Conservation (phyloP, 768 basidiomycete species). For the Xerocomus potaroensis region DNA sequence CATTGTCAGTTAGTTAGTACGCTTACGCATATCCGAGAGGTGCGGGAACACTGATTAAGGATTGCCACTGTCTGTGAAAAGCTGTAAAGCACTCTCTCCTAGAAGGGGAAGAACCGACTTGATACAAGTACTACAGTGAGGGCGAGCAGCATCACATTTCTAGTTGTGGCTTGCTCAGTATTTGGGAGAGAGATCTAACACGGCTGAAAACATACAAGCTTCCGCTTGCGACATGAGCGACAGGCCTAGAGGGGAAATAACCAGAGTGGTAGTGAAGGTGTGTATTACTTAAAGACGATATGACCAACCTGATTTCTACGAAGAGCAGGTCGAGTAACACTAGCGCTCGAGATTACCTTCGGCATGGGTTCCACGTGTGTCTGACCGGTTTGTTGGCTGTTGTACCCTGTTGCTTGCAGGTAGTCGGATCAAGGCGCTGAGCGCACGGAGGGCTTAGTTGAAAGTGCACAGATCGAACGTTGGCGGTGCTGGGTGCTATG, state of each 20-base stretch:
- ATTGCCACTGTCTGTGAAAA: conserved; percentile 66
- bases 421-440: not conserved
- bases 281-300: not conserved
- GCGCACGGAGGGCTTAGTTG: not conserved
- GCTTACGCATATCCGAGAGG: conserved; percentile 81
- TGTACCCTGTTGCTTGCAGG: conserved; percentile 4
- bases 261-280: conserved; percentile 5
- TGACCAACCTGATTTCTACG: conserved; percentile 69
- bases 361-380: conserved; percentile 51
- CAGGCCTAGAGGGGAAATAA: conserved; percentile 68
- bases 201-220: conserved; percentile 53
- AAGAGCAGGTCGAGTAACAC: conserved; percentile 53
- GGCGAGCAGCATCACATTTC: conserved; percentile 89
- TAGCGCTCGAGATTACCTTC: conserved; percentile 43
- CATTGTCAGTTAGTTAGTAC: not conserved
- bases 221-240: conserved; percentile 77
- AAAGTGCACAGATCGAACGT: not conserved
- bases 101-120: conserved; percentile 49
- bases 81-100: conserved; percentile 6
- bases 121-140: conserved; percentile 80
- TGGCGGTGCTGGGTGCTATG: not conserved
- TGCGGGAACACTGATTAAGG: conserved; percentile 77
- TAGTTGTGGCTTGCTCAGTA: conserved; percentile 27
- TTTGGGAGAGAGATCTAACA: not conserved
- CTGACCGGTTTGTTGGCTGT: not conserved